Conservation (phyloP, 805 yeast species). For the Cyberlindnera nakhonratchasimensis region DNA sequence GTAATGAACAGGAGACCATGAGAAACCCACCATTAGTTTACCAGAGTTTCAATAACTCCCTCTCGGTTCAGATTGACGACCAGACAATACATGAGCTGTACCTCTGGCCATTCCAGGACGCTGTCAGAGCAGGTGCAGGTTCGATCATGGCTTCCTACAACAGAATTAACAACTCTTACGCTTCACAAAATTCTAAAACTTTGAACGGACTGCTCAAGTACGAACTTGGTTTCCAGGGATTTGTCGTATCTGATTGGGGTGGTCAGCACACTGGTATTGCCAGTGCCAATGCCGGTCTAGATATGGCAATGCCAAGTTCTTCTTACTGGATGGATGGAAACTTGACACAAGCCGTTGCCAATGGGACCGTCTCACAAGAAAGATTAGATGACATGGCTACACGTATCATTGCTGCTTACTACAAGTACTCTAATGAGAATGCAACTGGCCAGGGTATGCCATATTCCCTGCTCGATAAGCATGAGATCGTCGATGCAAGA, state of each 20-base stretch:
- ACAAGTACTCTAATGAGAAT: constrained; percentile 8
- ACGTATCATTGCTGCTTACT: constrained; percentile 8
- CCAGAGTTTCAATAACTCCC: constrained; percentile 3
- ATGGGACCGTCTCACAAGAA: constrained; percentile 6
- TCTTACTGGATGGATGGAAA: constrained; percentile 8
- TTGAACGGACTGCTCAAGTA: constrained; percentile 7
- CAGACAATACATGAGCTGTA: constrained; percentile 11
- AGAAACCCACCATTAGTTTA: constrained; percentile 3
- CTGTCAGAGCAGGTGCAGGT: constrained; percentile 9
- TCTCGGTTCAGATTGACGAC: constrained; percentile 6
- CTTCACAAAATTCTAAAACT: constrained; percentile 9
- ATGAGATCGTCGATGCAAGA: constrained; percentile 3
- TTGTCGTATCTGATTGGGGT: constrained; percentile 8
- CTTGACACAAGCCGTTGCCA: constrained; percentile 2
- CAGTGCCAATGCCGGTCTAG: constrained; percentile 6
- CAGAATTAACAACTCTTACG: constrained; percentile 10
- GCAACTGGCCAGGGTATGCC: constrained; percentile 12
- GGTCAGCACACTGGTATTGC: constrained; percentile 9
- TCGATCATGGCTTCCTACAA: constrained; percentile 11
- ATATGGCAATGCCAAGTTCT: constrained; percentile 10
- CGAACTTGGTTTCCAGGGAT: constrained; percentile 12
- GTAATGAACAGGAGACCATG: constrained; percentile 12
- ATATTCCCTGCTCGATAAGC: constrained; percentile 1
- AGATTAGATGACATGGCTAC: constrained; percentile 12
- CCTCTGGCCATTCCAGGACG: constrained; percentile 11